phyloP scores from a whole-genome alignment of 371 early-diverging fungal genomes.

The Dentiscutata heterogama region DNA sequence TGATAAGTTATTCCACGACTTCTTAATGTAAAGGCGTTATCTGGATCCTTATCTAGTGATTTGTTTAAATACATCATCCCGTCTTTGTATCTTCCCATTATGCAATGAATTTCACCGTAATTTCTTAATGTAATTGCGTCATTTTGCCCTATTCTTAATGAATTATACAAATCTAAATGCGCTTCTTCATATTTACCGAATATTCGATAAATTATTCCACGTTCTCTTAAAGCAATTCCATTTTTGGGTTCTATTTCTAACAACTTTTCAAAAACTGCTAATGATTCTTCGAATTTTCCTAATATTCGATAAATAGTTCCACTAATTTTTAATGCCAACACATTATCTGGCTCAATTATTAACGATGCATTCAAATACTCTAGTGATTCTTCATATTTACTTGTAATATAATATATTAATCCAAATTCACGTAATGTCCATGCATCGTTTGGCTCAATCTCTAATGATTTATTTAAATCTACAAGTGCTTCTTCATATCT shows the following conservation, averaged over 20 bases:
- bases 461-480: slow-evolving; percentile 9
- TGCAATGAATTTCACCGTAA: slow-evolving; percentile 14
- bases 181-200: slow-evolving; percentile 10
- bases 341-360: slow-evolving; percentile 1
- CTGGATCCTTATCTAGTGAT: neutral
- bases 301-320: slow-evolving; percentile 1
- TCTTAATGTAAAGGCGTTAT: neutral
- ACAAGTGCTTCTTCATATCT: neutral
- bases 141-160: neutral
- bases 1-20: slow-evolving; percentile 25
- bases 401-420: neutral
- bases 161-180: neutral
- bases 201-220: slow-evolving; percentile 11
- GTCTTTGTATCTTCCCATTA: neutral
- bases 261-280: neutral
- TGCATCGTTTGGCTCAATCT: neutral
- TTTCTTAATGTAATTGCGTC: neutral
- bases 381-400: slow-evolving; percentile 34
- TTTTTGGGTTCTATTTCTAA: slow-evolving; percentile 1
- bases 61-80: neutral
- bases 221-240: slow-evolving; percentile 1
- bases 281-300: slow-evolving; percentile 3
- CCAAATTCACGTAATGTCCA: neutral
- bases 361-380: neutral
- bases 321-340: neutral